Evolutionary conservation across 768 basidiomycete species (phyloP).

Genomic region (Lepiota brunneoincarnata): DNA sequence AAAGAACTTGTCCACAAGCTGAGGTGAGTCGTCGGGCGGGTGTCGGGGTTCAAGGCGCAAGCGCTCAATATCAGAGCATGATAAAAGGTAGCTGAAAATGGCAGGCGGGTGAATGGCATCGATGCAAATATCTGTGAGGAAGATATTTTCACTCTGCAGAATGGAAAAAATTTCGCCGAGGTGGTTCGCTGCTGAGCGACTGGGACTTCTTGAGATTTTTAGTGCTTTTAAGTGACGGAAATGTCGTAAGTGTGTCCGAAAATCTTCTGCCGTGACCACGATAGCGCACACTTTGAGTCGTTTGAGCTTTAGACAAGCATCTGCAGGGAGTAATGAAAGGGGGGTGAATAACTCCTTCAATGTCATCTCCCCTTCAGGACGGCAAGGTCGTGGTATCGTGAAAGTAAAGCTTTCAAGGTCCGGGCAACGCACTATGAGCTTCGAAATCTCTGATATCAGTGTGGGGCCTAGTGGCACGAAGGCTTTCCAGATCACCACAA

Average conservation of each 20-base stretch:
- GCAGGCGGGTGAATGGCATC: not conserved
- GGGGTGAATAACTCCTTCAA: too few species aligned
- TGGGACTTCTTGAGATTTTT: not conserved
- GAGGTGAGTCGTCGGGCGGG: not conserved
- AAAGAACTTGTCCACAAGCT: not conserved
- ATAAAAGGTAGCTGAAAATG: not conserved
- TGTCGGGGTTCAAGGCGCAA: not conserved
- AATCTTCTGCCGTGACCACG: not conserved
- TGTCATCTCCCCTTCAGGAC: too few species aligned
- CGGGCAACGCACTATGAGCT: not conserved
- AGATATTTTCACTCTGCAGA: not conserved
- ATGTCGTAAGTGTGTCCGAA: not conserved
- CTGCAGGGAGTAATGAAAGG: not conserved
- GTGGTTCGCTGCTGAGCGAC: not conserved
- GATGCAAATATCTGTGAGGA: not conserved
- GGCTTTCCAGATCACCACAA: too few species aligned
- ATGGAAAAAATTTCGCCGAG: not conserved
- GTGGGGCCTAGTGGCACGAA: not conserved
- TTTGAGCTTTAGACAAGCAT: not conserved
- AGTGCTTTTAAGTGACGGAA: not conserved
- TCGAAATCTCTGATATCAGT: not conserved
- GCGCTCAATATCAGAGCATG: not conserved
- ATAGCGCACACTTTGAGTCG: not conserved
- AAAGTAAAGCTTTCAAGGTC: constrained; percentile 1
- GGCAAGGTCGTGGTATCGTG: too few species aligned